phyloP scores from a whole-genome alignment of 768 basidiomycete genomes.

The Lentinula sp. region DNA sequence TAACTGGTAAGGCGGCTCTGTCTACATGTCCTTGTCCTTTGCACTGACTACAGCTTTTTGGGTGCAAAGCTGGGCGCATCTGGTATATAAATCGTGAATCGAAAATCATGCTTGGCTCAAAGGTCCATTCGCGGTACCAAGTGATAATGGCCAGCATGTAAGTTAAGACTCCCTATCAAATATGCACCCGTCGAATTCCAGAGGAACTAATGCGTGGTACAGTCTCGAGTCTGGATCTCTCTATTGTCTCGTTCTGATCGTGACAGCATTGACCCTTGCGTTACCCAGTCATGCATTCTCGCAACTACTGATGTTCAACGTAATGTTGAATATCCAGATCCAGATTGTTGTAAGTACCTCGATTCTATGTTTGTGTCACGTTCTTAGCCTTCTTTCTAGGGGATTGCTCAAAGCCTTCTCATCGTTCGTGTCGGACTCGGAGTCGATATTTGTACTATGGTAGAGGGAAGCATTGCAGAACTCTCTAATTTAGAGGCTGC shows the following conservation, averaged over 20 bases:
- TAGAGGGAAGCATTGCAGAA: not conserved
- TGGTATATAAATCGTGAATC: not conserved
- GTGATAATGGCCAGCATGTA: not conserved
- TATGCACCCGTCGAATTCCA: not conserved
- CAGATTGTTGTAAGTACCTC: not conserved
- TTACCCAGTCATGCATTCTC: not conserved
- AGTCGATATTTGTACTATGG: not conserved
- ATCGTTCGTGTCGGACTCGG: not conserved
- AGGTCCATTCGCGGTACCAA: not conserved
- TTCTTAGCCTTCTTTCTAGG: not conserved
- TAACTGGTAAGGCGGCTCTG: not conserved
- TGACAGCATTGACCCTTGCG: not conserved
- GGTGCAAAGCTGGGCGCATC: not conserved
- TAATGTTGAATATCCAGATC: not conserved
- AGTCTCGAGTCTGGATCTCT: not conserved
- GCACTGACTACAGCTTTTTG: not conserved
- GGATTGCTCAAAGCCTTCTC: not conserved
- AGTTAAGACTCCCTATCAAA: not conserved
- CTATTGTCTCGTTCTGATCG: not conserved
- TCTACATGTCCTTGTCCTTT: not conserved
- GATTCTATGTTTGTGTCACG: not conserved
- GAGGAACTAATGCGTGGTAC: not conserved
- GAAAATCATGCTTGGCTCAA: not conserved
- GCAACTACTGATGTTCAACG: not conserved
- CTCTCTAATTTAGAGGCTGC: not conserved